Evolutionary conservation across 495 filamentous ascomycete species (phyloP), one percentile per base, ranked within the genome.

Genomic region (Emericellopsis terricola): DNA sequence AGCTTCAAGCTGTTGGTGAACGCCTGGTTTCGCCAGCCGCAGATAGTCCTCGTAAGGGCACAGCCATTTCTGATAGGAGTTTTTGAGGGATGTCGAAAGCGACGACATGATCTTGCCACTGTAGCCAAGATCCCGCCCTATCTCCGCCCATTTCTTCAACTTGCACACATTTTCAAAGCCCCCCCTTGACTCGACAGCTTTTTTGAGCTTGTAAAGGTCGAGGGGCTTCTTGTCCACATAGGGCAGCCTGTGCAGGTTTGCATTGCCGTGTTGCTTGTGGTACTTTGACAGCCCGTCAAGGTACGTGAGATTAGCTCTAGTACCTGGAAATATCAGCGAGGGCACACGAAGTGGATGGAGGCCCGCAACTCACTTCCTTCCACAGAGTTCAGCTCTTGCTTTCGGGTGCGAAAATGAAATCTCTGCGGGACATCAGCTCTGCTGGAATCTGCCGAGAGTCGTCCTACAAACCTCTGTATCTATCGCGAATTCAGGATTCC

Each of bases 41-140:
- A 99, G 64, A 49, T 93, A 99, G 40, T 94, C 85, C 56, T 99
- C 89, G 49, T 94, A 99, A 0, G 89, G 89, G 47, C 82, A 78
- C 8, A 99, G 72, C 76, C 87, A 99, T 50, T 83, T 73, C 49
- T 92, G 82, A 46, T 89, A 99, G 4, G 91, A 96, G 47, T 96
- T 99, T 55, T 96, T 99, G 33, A 99, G 70, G 15, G 91, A 96
- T 1, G 89, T 99, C 8, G 89, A 99, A 28, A 99, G 56, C n/a
- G 91, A 96, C 0, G 91, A 96, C 89, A 99, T 99, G 43, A 99
- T 99, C 58, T 99, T 99, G 48, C 89, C 89, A 49, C 89, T 94
- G 57, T 99, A 99, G 34, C 89, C 89, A 14, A 99, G 59, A 52
- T 94, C 87, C 49, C 89, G 78, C 21, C 89, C 89, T 41, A 99